Evolutionary conservation across 345 rosid species (phyloP), one percentile per base, ranked within the genome.

Genomic region (Laguncularia racemosa): DNA sequence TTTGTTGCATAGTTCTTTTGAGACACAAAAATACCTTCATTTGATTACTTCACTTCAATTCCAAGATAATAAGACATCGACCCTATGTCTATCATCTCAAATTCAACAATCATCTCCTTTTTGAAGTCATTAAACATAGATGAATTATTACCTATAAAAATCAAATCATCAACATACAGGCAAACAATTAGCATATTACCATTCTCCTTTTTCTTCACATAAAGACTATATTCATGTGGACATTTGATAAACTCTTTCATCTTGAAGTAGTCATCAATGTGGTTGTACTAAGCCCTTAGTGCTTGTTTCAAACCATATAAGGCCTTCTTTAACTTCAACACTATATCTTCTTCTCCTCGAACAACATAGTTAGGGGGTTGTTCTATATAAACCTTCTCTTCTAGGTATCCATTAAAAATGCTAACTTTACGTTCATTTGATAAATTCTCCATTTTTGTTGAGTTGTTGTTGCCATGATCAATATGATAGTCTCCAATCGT

Each of bases 111-210:
- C 61, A 58, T 52, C 0, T 11, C 4, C 23, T 44, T 20, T 18
- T 65, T 58, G 15, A 58, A 65, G 1, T 21, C 40, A 19, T 65
- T 47, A 21, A 65, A 4, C 40, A 51, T 43, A 2, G 13, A 0
- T 7, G 15, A 9, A 57, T 20, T 46, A 23, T 51, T 65, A 6
- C 59, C 47, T 20, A 2, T 44, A 21, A 62, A 62, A 16, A 62
- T 21, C 9, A 65, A 45, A 46, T 65, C 46, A 10, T 65, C 63
- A 1, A 65, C 63, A 21, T 65, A 65, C 8, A 65, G 10, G 20
- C 46, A 23, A 6, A 16, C 48, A 2, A 46, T n/a, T 6, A 66
- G 4, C 14, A 46, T 16, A 14, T 15, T 65, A 23, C 28, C 28
- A 23, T 23, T 23, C 5, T 23, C 28, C 28, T 23, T 23, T 6